A percentile compares a stretch with the other conserved stretches of the same genome.
These are phyloP conservation scores for Apiotrichum akiyoshidainum DNA, from an alignment of 1,284 basidiomycete species.

Conservation along the genomic window DNA sequence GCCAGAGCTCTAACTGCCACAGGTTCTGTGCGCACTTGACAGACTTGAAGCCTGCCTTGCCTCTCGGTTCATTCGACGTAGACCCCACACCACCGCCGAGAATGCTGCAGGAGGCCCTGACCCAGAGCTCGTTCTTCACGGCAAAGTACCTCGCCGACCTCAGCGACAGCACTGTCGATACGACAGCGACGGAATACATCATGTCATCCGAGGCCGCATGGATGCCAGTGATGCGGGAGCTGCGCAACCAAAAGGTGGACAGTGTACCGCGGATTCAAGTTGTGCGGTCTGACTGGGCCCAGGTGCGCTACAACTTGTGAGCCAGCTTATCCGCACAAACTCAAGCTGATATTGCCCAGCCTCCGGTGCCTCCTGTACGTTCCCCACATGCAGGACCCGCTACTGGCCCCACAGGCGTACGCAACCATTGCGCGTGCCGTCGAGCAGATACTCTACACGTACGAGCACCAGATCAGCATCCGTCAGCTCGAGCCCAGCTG, in stretches of 20 bases:
- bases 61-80: slow-evolving; percentile 27
- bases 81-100: slow-evolving; percentile 14
- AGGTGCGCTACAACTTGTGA: slow-evolving; percentile 24
- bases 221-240: slow-evolving; percentile 17
- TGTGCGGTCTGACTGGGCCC: slow-evolving; percentile 13
- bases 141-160: slow-evolving; percentile 22
- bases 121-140: slow-evolving; percentile 15
- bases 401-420: slow-evolving; percentile 13
- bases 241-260: slow-evolving; percentile 9
- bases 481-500: slow-evolving; percentile 21
- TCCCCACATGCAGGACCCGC: slow-evolving; percentile 13
- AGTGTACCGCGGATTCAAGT: slow-evolving; percentile 7
- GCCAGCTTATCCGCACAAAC: too few relatives aligned
- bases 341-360: slow-evolving; percentile 7
- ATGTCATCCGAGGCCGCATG: slow-evolving; percentile 19
- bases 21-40: slow-evolving; percentile 25
- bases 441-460: slow-evolving; percentile 24
- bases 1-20: neutral
- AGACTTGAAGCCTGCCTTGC: slow-evolving; percentile 21
- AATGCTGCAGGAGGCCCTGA: slow-evolving; percentile 18
- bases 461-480: slow-evolving; percentile 16
- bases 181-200: slow-evolving; percentile 20
- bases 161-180: slow-evolving; percentile 23
- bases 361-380: slow-evolving; percentile 25
- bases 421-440: slow-evolving; percentile 18